Evolutionary conservation across 352 stramenopile species (phyloP).

Genomic region (Globisporangium cylindrosporum): DNA sequence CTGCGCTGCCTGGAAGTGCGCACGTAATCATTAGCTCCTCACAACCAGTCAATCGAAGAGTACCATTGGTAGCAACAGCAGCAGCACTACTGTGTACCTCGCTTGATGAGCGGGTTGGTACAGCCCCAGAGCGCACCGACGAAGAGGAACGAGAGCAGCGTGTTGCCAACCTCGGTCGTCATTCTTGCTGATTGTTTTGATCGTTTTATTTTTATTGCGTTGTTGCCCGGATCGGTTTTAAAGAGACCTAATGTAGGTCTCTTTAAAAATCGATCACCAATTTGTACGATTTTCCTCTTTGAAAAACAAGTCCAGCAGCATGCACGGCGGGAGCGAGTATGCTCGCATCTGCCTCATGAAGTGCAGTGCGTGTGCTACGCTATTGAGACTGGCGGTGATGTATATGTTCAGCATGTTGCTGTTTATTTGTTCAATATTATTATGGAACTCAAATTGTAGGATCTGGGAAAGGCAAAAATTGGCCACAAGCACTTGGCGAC

Average conservation of each 20-base stretch:
- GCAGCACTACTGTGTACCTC: conserved; percentile 30
- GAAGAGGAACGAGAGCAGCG: conserved; percentile 75
- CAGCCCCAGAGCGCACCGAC: conserved; percentile 85
- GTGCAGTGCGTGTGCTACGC: too few species aligned
- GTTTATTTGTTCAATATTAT: not conserved
- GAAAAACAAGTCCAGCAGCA: too few species aligned
- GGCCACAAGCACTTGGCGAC: not conserved
- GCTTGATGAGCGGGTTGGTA: conserved; percentile 85
- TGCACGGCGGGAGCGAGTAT: too few species aligned
- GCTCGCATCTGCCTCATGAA: too few species aligned
- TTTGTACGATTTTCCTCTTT: too few species aligned
- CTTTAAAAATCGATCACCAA: too few species aligned
- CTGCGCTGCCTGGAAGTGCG: conserved; percentile 39
- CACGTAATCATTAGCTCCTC: not conserved
- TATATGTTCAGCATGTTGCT: not conserved
- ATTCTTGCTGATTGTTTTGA: not conserved
- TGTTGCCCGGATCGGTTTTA: too few species aligned
- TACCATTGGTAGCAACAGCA: not conserved
- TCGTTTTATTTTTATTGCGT: too few species aligned
- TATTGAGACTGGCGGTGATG: not conserved
- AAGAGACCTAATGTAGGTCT: too few species aligned
- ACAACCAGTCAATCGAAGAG: not conserved
- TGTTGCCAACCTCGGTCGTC: conserved; percentile 16
- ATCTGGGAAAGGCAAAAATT: not conserved
- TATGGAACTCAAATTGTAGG: not conserved